Evolutionary conservation across 2,329 filamentous ascomycete species (phyloP), one percentile per base, ranked within the genome.

Genomic region (Venturia oleaginea): DNA sequence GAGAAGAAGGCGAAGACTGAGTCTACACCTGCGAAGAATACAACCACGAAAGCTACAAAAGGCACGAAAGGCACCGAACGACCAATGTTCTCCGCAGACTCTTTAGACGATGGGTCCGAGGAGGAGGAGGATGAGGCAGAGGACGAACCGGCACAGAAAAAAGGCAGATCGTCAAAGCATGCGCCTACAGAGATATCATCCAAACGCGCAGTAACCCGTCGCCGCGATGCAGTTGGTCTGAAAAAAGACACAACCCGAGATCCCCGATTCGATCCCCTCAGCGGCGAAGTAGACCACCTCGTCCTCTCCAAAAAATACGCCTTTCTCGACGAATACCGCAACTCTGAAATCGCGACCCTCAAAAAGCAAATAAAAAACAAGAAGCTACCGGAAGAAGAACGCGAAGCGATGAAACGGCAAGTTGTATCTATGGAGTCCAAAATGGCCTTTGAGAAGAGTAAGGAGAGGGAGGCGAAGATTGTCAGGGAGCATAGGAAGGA

Each of bases 281-380:
- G 81, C 46, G 81, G 85, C 65, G 76, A 74, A 19, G 74, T 80
- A 19, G 84, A 90, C 72, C 84, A 83, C 72, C 76, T 78, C 61
- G 84, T 83, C 68, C 76, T 87, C 40, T 83, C 83, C 66, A 86
- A 85, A 69, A 90, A 91, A 40, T 99, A 99, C 77, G 82, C 86
- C 2, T 99, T 99, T 78, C 79, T 99, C 62, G 86, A 92, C 70
- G 88, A 91, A 67, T 97, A 97, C 78, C 86, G 90, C 66, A 86
- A 87, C 27, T 82, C 83, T n/a, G 94, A 99, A 76, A 88, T 97
- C 75, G 83, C 84, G 64, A 83, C 90, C 68, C 79, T 99, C 62
- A 86, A 86, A 69, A 80, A 78, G 10, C 83, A 86, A 51, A 83
- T 94, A 71, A 86, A 85, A 72, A 83, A 82, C 72, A 64, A 38